These are phyloP conservation scores for thale cress (Arabidopsis thaliana) DNA, from an alignment of 345 rosid species.

Conservation along the genomic window TAIR10.1 NC_003070.9:4034501-4035000, in stretches of 20 bases:
- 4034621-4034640: neutral
- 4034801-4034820: slow-evolving; percentile 44
- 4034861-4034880: neutral
- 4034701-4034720: slow-evolving; percentile 18
- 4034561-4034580: slow-evolving; percentile 1
- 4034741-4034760: slow-evolving; percentile 12
- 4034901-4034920: neutral
- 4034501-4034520: neutral
- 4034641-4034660: neutral
- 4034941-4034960: slow-evolving; percentile 76
- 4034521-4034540: slow-evolving; percentile 3
- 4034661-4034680: slow-evolving; percentile 23
- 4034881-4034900: neutral
- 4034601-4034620: slow-evolving; percentile 12
- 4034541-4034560: slow-evolving; percentile 4
- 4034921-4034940: slow-evolving; percentile 98
- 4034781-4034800: slow-evolving; percentile 40
- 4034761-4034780: slow-evolving; percentile 35
- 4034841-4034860: neutral
- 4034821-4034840: slow-evolving; percentile 20
- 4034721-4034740: neutral
- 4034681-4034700: slow-evolving; percentile 18
- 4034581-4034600: slow-evolving; percentile 20
- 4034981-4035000: slow-evolving; percentile 80
- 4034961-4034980: slow-evolving; percentile 87